Base-by-base conservation (phyloP, 1,284 basidiomycete species). In the Chalciporus sp. region DNA sequence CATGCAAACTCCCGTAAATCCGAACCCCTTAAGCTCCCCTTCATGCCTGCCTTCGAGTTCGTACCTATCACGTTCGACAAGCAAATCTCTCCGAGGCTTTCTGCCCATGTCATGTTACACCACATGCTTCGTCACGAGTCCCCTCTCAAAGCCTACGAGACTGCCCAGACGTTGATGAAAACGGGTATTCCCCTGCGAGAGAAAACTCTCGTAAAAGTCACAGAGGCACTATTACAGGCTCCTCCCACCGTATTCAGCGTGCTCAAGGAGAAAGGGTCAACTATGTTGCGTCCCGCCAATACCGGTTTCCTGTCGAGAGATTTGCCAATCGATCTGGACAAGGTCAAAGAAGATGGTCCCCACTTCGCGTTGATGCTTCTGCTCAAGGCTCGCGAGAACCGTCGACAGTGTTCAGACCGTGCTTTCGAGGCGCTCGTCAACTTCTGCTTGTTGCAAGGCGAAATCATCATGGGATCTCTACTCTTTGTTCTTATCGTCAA, bases 371-470 rank as follows among this genome's bases (percentile, higher is more conserved):
- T 88, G 16, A 65, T 72, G 23, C 75, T 90, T 3, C 66, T 89
- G 17, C 63, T 74, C 40, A 69, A 74, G 4, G 86, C 86, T 0
- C 77, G 81, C n/a, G 70, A 76, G 33, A 77, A 81, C 42, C 76
- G 81, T 26, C 79, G 82, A 44, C 71, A 76, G 27, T 79, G 83
- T 37, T 81, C 83, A 6, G 72, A 79, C 23, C 71, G 75, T 26
- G 84, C 88, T 76, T 88, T 85, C 63, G 76, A 79, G 40, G 73
- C 76, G 3, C 67, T 89, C 41, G 76, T 92, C 58, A 74, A 78
- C 3, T 77, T 85, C 7, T 87, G 85, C 57, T 70, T 92, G 11
- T 68, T 90, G 42, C 88, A 92, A 47, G 87, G 88, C 27, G 89
- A 92, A 62, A 83, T 92, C 44, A 76, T 92, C 40, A 76, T 87